Base-by-base conservation (phyloP, 805 yeast genomes). In the Starmerella scarabaei region DNA sequence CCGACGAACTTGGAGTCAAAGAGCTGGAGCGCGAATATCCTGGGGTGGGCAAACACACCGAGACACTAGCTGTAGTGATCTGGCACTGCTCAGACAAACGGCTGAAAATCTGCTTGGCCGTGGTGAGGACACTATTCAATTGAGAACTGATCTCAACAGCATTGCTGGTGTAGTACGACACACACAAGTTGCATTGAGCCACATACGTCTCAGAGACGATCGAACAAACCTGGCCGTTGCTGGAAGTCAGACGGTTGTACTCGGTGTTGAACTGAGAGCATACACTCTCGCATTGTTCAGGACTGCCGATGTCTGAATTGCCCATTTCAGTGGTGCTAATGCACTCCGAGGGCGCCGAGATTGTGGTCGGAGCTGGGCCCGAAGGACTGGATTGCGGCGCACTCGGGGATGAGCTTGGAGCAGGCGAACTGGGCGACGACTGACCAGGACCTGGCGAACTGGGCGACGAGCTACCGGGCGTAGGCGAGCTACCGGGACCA, bases 311-410 rank as follows among this genome's bases (percentile, higher is more conserved):
- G 14, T 24, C 33, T 4, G 24, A 21, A 3, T 36, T 38, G 8
- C 35, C 41, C 30, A 33, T 18, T 3, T 33, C n/a, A 7, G 26
- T 27, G 7, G 37, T 14, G 33, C 37, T 28, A 23, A 38, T 31
- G 15, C 41, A 38, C 18, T n/a, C 28, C 3, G 35, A 17, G 5
- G 39, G 39, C 11, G n/a, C 36, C 11, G 36, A 12, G 19, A 32
- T 19, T 6, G 40, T 31, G 23, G 37, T 11, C 14, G 37, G 30
- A 5, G 27, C 18, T 9, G 35, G 18, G 17, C 7, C 20, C 6
- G 17, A 5, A n/a, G 19, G 5, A 24, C 27, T 24, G 7, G 33
- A 31, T 6, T 18, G 17, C n/a, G 21, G 11, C 20, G 36, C 21
- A 21, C 28, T 12, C 9, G 37, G 8, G 4, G 37, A 17, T 11